A percentile compares a stretch with the other conserved stretches of the same genome.
Evolutionary conservation across 2,329 filamentous ascomycete species (phyloP).

Genomic region (Purpureocillium takamizusanense): DNA sequence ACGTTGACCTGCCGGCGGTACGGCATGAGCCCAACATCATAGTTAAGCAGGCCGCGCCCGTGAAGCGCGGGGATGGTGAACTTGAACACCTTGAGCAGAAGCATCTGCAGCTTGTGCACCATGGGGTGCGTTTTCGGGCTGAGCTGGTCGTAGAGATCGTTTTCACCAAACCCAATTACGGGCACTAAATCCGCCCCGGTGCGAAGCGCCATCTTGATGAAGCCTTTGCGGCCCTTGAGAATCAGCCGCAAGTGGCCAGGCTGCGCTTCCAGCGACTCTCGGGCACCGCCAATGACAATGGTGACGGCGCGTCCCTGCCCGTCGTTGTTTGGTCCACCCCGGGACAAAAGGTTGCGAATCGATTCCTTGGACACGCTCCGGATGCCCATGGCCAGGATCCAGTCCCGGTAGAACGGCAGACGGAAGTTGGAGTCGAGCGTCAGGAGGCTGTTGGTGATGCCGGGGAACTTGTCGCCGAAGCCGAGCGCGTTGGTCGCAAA

Average conservation of each 20-base stretch:
- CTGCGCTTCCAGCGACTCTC: conserved; percentile 82
- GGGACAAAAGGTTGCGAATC: conserved; percentile 78
- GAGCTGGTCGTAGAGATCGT: conserved; percentile 90
- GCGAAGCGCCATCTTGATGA: conserved; percentile 85
- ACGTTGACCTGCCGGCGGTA: conserved; percentile 83
- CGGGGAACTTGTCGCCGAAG: conserved; percentile 80
- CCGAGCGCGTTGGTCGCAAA: conserved; percentile 87
- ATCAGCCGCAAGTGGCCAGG: conserved; percentile 71
- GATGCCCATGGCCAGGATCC: conserved; percentile 80
- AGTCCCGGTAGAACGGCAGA: conserved; percentile 88
- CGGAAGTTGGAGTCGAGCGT: conserved; percentile 96
- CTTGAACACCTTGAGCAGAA: conserved; percentile 76
- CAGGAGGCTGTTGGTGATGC: conserved; percentile 86
- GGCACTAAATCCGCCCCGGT: conserved; percentile 92
- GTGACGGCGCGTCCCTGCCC: conserved; percentile 95
- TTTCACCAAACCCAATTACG: conserved; percentile 88
- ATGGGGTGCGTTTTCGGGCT: conserved; percentile 66
- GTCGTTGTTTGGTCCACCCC: conserved; percentile 66
- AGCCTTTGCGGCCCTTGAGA: conserved; percentile 77
- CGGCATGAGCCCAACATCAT: conserved; percentile 93
- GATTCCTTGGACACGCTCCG: conserved; percentile 85
- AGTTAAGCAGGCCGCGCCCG: conserved; percentile 90
- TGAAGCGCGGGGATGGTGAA: conserved; percentile 91
- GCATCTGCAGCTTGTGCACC: conserved; percentile 73
- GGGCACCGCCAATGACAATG: conserved; percentile 87